Conservation (phyloP, 306 rosid species). For the Prosopis cineraria region DNA sequence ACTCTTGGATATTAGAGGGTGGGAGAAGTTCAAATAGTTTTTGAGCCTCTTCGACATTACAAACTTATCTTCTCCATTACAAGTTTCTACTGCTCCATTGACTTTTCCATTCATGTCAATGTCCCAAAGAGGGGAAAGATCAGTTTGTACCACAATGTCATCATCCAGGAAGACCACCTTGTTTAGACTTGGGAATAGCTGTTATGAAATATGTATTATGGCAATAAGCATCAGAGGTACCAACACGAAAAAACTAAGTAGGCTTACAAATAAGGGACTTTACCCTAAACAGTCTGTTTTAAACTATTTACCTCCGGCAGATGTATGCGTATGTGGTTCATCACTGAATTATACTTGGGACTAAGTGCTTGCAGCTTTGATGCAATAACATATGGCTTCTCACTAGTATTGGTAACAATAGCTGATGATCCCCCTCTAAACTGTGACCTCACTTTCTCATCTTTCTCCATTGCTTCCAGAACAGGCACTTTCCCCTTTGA, state of each 20-base stretch:
- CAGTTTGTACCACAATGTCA: conserved; percentile 93
- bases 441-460: conserved; percentile 79
- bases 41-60: conserved; percentile 94
- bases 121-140: conserved; percentile 98
- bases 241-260: not conserved
- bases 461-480: conserved; percentile 98
- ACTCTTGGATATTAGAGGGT: conserved; percentile 66
- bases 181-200: conserved; percentile 93
- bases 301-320: conserved; percentile 81
- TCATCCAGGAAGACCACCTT: conserved; percentile 97
- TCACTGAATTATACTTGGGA: conserved; percentile 96
- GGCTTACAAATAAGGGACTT: not conserved
- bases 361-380: conserved; percentile 95
- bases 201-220: conserved; percentile 30
- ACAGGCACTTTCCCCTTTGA: conserved; percentile 95
- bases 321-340: conserved; percentile 95
- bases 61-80: conserved; percentile 85
- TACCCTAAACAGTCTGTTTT: not conserved
- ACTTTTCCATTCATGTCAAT: conserved; percentile 90
- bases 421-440: conserved; percentile 96
- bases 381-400: conserved; percentile 82
- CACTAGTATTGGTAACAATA: conserved; percentile 77
- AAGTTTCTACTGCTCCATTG: conserved; percentile 97
- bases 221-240: conserved; percentile 31
- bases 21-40: conserved; percentile 97